Evolutionary conservation across 2,329 filamentous ascomycete genomes (phyloP).

Genomic region (Amylocarpus encephaloides): DNA sequence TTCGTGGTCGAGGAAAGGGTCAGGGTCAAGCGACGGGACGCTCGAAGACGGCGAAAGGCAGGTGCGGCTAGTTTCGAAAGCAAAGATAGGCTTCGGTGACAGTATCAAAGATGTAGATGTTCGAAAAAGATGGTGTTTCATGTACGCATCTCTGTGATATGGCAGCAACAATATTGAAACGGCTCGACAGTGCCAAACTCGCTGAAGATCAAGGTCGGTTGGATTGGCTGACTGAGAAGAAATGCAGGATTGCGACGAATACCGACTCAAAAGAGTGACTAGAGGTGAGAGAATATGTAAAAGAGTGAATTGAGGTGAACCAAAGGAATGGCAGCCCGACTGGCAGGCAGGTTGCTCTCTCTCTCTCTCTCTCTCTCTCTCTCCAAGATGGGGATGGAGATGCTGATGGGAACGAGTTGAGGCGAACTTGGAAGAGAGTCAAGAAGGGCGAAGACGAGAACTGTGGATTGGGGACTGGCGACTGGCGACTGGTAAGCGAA

Average conservation of each 20-base stretch:
- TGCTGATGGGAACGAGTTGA: constrained; percentile 6
- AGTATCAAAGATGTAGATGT: neutral
- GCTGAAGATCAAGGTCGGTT: neutral
- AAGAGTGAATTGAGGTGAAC: constrained; percentile 35
- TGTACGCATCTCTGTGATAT: constrained; percentile 13
- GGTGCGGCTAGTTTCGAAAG: constrained; percentile 15
- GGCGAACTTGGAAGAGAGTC: constrained; percentile 20
- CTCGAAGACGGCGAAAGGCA: constrained; percentile 8
- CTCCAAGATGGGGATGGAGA: constrained; percentile 22
- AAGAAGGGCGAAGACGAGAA: constrained; percentile 5
- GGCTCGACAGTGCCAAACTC: constrained; percentile 7
- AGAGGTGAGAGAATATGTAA: constrained; percentile 24
- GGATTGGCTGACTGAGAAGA: too few species aligned
- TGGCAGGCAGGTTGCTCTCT: constrained; percentile 34
- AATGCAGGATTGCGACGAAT: neutral
- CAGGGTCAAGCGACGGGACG: neutral
- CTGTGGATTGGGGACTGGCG: neutral
- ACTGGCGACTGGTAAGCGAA: neutral
- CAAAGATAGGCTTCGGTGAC: neutral
- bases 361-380: too few species aligned
- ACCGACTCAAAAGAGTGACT: constrained; percentile 31
- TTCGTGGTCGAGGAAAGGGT: neutral
- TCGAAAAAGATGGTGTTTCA: constrained; percentile 14
- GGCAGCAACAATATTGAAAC: constrained; percentile 22
- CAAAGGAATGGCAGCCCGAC: constrained; percentile 53